Base-by-base conservation (phyloP, 176 grass and related monocot genomes). In the Paspalum notatum region DNA sequence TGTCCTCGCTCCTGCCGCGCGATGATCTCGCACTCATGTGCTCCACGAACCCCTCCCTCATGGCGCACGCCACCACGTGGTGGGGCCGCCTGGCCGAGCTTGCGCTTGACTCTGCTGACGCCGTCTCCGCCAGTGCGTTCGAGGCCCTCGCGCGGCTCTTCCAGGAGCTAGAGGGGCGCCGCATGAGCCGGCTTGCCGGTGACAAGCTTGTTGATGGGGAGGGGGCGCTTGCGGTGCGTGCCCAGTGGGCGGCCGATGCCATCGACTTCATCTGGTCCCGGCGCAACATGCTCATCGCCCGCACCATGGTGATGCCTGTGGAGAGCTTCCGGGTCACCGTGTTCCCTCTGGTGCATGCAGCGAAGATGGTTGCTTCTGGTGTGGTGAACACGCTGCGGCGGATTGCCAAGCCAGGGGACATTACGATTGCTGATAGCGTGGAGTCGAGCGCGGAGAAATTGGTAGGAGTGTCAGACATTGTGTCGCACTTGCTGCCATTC, bases 201-300 rank as follows among this genome's bases (percentile, higher is more conserved):
- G 92, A 99, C 80, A 99, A 99, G 90, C 96, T 99, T 71, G 89
- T 99, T 0, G 96, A 95, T 9, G 93, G 88, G 7, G 96, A 95
- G 41, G 89, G 94, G 4, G 91, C 96, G 22, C 82, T 99, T 25
- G 96, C 96, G 0, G 91, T 99, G 54, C 92, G 96, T 7, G 93
- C 96, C 62, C 91, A 93, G 40, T 99, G 96, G 96, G 90, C 94
- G 12, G 88, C 91, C 5, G 85, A 87, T 25, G 88, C 92, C 20
- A 88, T 95, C 11, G 84, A 93, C 70, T 85, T 95, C 82, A 83
- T 95, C 46, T 99, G 96, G 96, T 86, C 78, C 11, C 68, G 84
- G 62, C 90, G 96, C 62, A 99, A 94, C 71, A 88, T 91, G 70
- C 87, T 99, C 17, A 99, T 93, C 76, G 40, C 90, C 6, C 81